These are phyloP conservation scores for Pseudozyma pruni DNA, from an alignment of 1,284 basidiomycete species.

Conservation along the genomic window DNA sequence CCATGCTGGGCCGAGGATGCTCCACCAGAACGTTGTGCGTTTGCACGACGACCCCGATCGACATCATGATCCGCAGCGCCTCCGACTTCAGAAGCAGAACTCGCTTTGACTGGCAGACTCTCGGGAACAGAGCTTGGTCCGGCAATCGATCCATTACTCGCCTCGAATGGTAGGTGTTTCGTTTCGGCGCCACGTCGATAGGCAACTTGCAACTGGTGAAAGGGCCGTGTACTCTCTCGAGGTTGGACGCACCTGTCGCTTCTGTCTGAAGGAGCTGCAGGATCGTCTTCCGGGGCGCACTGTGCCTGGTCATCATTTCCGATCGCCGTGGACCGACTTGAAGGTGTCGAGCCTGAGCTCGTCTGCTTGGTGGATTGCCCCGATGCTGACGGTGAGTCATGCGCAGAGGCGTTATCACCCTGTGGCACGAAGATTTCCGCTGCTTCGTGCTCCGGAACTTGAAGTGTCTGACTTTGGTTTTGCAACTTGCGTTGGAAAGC, in stretches of 20 bases:
- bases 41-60: slow-evolving; percentile 18
- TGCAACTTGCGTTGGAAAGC: slow-evolving; percentile 40
- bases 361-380: not conserved
- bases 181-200: not conserved
- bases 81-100: not conserved
- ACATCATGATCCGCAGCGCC: slow-evolving; percentile 3
- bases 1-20: slow-evolving; percentile 1
- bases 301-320: not conserved
- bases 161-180: not conserved
- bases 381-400: not conserved
- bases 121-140: too few relatives aligned
- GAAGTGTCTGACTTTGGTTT: slow-evolving; percentile 19
- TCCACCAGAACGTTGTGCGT: slow-evolving; percentile 1
- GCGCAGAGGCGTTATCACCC: slow-evolving; percentile 8
- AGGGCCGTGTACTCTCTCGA: slow-evolving; percentile 8
- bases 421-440: not conserved
- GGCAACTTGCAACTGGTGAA: slow-evolving; percentile 3
- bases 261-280: not conserved
- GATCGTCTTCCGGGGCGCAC: slow-evolving; percentile 25
- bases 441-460: slow-evolving; percentile 12
- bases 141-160: too few relatives aligned
- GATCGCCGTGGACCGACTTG: not conserved
- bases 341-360: not conserved
- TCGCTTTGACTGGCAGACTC: not conserved
- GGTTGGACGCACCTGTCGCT: slow-evolving; percentile 7